Percentiles rank a stretch among this genome's conserved stretches.
These are phyloP conservation scores for Aspergillus amoenus DNA, from an alignment of 2,329 filamentous ascomycete species.

Conservation along the genomic window DNA sequence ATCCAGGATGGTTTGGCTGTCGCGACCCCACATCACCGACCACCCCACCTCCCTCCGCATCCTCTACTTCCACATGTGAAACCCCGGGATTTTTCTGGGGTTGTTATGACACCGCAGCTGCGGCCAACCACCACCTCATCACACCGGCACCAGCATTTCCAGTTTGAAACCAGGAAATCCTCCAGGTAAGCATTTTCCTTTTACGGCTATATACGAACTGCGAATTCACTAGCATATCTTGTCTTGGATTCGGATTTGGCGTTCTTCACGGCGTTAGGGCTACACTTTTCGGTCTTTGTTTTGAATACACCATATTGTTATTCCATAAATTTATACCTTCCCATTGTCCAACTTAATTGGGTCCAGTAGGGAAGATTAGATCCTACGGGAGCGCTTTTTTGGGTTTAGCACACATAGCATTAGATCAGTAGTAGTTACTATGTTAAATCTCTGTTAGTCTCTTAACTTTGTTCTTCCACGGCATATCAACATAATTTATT, in stretches of 20 bases:
- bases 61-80: conserved; percentile 39
- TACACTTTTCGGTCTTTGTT: not conserved
- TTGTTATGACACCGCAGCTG: conserved; percentile 46
- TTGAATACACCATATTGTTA: not conserved
- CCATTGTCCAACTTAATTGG: no score
- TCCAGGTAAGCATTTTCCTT: not conserved
- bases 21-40: conserved; percentile 26
- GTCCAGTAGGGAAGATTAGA: no score
- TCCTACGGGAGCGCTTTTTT: no score
- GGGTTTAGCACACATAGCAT: no score
- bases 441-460: no score
- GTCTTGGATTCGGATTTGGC: not conserved
- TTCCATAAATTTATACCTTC: not conserved
- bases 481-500: no score
- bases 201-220: conserved; percentile 6
- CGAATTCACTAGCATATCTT: not conserved
- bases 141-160: conserved; percentile 25
- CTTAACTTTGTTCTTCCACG: no score
- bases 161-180: not conserved
- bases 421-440: no score
- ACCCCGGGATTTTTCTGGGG: conserved; percentile 60
- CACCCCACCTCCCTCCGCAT: conserved; percentile 13
- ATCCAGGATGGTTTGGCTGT: conserved; percentile 39
- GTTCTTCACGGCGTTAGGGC: not conserved
- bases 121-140: conserved; percentile 26